A percentile compares a stretch with the other conserved stretches of the same genome.
phyloP scores from a whole-genome alignment of 176 grass and related monocot species.

The Pontederia paniculata region DNA sequence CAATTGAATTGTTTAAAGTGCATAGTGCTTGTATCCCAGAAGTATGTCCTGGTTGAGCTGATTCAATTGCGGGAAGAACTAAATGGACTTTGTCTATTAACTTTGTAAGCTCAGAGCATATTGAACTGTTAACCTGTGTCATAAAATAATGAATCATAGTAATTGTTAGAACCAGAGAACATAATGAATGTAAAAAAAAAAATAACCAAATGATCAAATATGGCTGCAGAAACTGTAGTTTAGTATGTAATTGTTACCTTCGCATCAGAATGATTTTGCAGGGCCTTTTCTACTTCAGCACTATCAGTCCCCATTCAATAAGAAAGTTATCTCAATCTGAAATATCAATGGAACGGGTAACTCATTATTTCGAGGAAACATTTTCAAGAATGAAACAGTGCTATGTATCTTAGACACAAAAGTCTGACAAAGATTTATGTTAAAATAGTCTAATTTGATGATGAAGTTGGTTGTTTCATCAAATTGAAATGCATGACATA shows the following conservation, averaged over 20 bases:
- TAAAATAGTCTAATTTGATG: too few relatives aligned
- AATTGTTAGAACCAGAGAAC: neutral
- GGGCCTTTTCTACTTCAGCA: neutral
- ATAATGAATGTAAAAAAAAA: neutral
- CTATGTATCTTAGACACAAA: too few relatives aligned
- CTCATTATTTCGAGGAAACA: too few relatives aligned
- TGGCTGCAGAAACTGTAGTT: neutral
- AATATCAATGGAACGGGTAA: too few relatives aligned
- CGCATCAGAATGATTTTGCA: neutral
- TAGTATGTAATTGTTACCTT: neutral
- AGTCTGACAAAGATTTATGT: too few relatives aligned
- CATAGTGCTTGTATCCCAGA: conserved; percentile 85
- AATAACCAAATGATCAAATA: too few relatives aligned
- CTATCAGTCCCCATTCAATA: neutral
- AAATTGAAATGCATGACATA: too few relatives aligned
- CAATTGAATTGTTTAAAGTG: conserved; percentile 51
- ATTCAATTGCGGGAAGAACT: conserved; percentile 74
- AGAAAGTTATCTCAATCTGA: neutral
- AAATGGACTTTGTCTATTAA: conserved; percentile 52
- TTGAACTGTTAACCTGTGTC: conserved; percentile 57
- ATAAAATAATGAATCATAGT: neutral
- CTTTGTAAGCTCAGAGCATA: conserved; percentile 52
- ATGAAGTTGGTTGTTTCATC: too few relatives aligned
- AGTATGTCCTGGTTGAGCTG: conserved; percentile 53
- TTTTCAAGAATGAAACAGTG: too few relatives aligned